phyloP scores from a whole-genome alignment of 2,329 filamentous ascomycete species.

The Scopulariopsis brevicaulis region DNA sequence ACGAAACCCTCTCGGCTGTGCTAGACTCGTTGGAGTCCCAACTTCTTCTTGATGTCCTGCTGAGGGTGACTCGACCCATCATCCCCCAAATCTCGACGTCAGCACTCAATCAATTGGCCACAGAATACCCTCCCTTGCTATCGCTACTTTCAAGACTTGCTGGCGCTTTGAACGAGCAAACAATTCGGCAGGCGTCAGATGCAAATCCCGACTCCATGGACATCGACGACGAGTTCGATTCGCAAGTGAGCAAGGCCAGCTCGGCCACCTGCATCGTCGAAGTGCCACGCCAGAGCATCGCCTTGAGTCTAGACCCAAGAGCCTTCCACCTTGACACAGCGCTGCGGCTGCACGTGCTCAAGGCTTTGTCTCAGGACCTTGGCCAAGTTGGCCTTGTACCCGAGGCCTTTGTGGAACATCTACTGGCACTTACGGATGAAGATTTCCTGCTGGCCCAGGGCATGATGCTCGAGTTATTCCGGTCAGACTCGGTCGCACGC shows the following conservation, averaged over 20 bases:
- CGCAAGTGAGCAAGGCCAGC: constrained; percentile 40
- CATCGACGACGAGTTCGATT: constrained; percentile 53
- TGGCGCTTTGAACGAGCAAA: constrained; percentile 17
- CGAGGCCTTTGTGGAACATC: constrained; percentile 32
- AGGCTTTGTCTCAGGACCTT: constrained; percentile 26
- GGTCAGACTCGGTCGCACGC: constrained; percentile 38
- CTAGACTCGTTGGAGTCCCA: constrained; percentile 31
- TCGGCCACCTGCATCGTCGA: constrained; percentile 21
- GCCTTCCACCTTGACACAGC: constrained; percentile 37
- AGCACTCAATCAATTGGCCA: constrained; percentile 24
- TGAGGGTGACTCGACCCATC: constrained; percentile 30
- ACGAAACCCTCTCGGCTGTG: constrained; percentile 26
- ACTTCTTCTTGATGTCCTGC: constrained; percentile 31
- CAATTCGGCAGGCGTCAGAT: constrained; percentile 17
- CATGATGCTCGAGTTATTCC: constrained; percentile 39
- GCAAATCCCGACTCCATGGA: constrained; percentile 48
- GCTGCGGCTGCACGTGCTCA: constrained; percentile 32
- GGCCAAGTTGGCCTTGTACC: constrained; percentile 38
- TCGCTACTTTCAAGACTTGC: constrained; percentile 29
- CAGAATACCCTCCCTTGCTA: constrained; percentile 27
- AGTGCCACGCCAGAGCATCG: constrained; percentile 33
- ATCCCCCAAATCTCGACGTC: constrained; percentile 30
- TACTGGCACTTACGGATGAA: constrained; percentile 37
- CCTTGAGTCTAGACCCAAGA: constrained; percentile 26
- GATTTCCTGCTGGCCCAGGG: constrained; percentile 39